These are phyloP conservation scores for Apiotrichum montevideense DNA, from an alignment of 1,284 basidiomycete genomes.

Conservation along the genomic window DNA sequence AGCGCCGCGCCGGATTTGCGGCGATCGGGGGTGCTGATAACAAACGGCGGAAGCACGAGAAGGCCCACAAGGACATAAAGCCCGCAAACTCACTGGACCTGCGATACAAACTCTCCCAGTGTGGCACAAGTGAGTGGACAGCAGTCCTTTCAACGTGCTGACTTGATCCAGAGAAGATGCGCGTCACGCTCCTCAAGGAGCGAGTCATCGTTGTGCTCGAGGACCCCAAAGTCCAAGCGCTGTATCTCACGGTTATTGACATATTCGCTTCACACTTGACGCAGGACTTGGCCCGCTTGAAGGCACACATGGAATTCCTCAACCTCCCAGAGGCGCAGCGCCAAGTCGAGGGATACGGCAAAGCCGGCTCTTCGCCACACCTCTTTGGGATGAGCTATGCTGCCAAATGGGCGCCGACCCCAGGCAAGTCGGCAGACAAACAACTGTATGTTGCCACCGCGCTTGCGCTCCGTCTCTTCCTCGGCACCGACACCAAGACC, in stretches of 20 bases:
- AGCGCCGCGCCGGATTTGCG: no score
- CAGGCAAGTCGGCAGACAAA: slow-evolving; percentile 56
- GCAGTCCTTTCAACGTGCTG: slow-evolving; percentile 7
- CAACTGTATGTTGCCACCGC: slow-evolving; percentile 60
- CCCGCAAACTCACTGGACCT: no score
- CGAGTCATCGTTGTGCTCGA: slow-evolving; percentile 50
- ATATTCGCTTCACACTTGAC: slow-evolving; percentile 56
- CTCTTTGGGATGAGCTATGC: slow-evolving; percentile 54
- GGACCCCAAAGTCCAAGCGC: slow-evolving; percentile 54
- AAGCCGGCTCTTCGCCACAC: slow-evolving; percentile 33
- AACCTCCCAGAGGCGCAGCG: slow-evolving; percentile 29
- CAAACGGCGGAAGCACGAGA: no score
- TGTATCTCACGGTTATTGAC: slow-evolving; percentile 59
- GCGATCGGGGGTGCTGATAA: no score
- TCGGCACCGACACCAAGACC: slow-evolving; percentile 21
- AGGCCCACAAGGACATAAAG: no score
- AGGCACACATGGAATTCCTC: slow-evolving; percentile 20
- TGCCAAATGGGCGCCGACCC: slow-evolving; percentile 64
- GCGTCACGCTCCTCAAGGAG: slow-evolving; percentile 29
- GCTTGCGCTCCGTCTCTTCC: slow-evolving; percentile 54
- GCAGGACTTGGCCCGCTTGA: slow-evolving; percentile 50
- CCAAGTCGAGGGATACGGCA: slow-evolving; percentile 4
- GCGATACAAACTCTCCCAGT: slow-evolving; percentile 9
- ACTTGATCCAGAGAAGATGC: slow-evolving; percentile 10
- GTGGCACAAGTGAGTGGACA: slow-evolving; percentile 16